Percentiles rank a stretch among this genome's conserved stretches.
These are phyloP conservation scores for Geotrichum klebahnii DNA, from an alignment of 1,139 yeast genomes.

Conservation along the genomic window DNA sequence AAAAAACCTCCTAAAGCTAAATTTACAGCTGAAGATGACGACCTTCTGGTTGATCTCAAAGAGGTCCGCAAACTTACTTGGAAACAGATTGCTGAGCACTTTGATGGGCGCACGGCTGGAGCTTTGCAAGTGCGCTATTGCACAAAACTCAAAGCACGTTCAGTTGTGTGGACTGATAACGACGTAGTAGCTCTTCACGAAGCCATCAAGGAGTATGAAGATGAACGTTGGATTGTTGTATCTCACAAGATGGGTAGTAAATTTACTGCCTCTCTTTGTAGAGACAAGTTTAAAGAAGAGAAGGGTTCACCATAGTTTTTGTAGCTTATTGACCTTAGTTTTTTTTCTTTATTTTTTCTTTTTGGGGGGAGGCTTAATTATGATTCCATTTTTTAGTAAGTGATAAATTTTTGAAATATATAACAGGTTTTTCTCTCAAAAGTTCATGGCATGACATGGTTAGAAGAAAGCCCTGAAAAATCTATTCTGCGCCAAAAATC, in stretches of 20 bases:
- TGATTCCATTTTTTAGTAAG: too few relatives aligned
- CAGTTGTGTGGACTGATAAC: slow-evolving; percentile 29
- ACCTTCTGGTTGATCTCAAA: slow-evolving; percentile 31
- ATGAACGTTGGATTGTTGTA: slow-evolving; percentile 31
- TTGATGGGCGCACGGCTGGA: slow-evolving; percentile 35
- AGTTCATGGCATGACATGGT: too few relatives aligned
- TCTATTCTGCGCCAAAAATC: too few relatives aligned
- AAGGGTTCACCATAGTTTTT: too few relatives aligned
- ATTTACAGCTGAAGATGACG: slow-evolving; percentile 34
- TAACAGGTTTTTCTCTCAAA: too few relatives aligned
- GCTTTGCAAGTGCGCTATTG: slow-evolving; percentile 36
- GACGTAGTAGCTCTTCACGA: slow-evolving; percentile 27
- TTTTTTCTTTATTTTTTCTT: too few relatives aligned
- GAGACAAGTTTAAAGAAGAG: slow-evolving; percentile 24
- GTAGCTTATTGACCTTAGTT: too few relatives aligned
- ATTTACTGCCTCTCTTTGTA: slow-evolving; percentile 30
- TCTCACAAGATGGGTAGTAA: slow-evolving; percentile 29
- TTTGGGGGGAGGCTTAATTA: too few relatives aligned
- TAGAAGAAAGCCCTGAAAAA: too few relatives aligned
- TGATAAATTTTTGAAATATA: too few relatives aligned
- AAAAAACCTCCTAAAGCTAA: slow-evolving; percentile 27
- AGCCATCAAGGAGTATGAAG: slow-evolving; percentile 31
- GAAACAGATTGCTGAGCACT: slow-evolving; percentile 34
- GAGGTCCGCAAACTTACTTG: slow-evolving; percentile 32
- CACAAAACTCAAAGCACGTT: slow-evolving; percentile 32